These are phyloP conservation scores for Suillus plorans DNA, from an alignment of 768 basidiomycete genomes.

Conservation along the genomic window DNA sequence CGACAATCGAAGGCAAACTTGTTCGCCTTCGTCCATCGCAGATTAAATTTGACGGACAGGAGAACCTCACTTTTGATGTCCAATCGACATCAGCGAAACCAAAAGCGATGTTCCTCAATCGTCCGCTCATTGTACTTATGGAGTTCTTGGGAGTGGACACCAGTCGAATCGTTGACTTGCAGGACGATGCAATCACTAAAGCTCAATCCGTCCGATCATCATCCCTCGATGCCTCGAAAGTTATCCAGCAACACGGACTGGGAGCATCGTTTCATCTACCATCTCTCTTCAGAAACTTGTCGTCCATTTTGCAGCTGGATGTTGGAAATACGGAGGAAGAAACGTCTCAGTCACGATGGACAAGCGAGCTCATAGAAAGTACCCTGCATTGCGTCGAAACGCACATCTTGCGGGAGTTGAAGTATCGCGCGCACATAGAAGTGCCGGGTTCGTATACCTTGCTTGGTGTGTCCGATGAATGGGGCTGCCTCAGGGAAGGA, in stretches of 20 bases:
- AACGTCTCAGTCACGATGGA: slow-evolving; percentile 14
- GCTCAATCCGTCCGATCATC: slow-evolving; percentile 35
- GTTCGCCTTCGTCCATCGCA: slow-evolving; percentile 45
- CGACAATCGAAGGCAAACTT: slow-evolving; percentile 32
- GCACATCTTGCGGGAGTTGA: slow-evolving; percentile 50
- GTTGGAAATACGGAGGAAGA: slow-evolving; percentile 20
- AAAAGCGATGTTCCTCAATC: slow-evolving; percentile 43
- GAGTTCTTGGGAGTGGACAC: slow-evolving; percentile 42
- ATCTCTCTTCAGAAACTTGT: slow-evolving; percentile 40
- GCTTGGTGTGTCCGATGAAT: slow-evolving; percentile 54
- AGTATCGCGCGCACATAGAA: slow-evolving; percentile 49
- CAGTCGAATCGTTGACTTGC: slow-evolving; percentile 36
- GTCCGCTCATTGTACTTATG: slow-evolving; percentile 48
- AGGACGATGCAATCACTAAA: slow-evolving; percentile 36
- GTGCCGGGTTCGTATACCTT: slow-evolving; percentile 50
- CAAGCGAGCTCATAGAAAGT: slow-evolving; percentile 38
- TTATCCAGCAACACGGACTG: slow-evolving; percentile 44
- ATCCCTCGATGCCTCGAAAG: slow-evolving; percentile 34
- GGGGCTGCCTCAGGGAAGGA: slow-evolving; percentile 43
- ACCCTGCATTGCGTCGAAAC: slow-evolving; percentile 39
- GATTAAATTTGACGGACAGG: slow-evolving; percentile 44
- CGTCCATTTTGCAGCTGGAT: slow-evolving; percentile 30
- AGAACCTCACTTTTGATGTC: slow-evolving; percentile 44
- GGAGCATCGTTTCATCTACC: slow-evolving; percentile 46
- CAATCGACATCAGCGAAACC: slow-evolving; percentile 45